These are phyloP conservation scores for Podila epigama DNA, from an alignment of 192 early-diverging fungal species.

Conservation along the genomic window DNA sequence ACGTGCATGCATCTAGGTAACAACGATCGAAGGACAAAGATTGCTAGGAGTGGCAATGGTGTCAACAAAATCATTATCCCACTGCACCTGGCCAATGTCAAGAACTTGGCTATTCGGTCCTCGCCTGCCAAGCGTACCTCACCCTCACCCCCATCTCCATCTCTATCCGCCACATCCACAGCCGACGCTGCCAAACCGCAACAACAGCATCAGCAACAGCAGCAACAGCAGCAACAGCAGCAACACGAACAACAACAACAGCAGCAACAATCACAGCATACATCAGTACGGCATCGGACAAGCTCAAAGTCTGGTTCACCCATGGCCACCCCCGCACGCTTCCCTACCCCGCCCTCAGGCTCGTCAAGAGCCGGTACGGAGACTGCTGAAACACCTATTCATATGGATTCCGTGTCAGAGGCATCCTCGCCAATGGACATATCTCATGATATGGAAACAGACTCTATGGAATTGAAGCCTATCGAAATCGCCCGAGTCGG, in stretches of 20 bases:
- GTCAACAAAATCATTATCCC: slow-evolving; percentile 18
- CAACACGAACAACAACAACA: background rate
- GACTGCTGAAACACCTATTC: background rate
- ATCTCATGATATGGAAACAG: background rate
- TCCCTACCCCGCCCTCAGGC: background rate
- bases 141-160: background rate
- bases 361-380: background rate
- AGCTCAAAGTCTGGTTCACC: background rate
- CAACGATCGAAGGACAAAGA: slow-evolving; percentile 10
- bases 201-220: background rate
- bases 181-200: background rate
- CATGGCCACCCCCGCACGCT: background rate
- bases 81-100: slow-evolving; percentile 24
- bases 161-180: background rate
- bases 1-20: too few species aligned
- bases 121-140: background rate
- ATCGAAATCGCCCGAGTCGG: slow-evolving; percentile 35
- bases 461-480: slow-evolving; percentile 6
- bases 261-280: background rate
- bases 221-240: background rate
- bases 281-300: background rate
- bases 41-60: slow-evolving; percentile 10
- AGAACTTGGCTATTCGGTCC: slow-evolving; percentile 31
- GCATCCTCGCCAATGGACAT: background rate
- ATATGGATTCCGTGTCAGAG: background rate